Evolutionary conservation across 2,329 filamentous ascomycete species (phyloP).

Genomic region (Neoscytalidium dimidiatum): DNA sequence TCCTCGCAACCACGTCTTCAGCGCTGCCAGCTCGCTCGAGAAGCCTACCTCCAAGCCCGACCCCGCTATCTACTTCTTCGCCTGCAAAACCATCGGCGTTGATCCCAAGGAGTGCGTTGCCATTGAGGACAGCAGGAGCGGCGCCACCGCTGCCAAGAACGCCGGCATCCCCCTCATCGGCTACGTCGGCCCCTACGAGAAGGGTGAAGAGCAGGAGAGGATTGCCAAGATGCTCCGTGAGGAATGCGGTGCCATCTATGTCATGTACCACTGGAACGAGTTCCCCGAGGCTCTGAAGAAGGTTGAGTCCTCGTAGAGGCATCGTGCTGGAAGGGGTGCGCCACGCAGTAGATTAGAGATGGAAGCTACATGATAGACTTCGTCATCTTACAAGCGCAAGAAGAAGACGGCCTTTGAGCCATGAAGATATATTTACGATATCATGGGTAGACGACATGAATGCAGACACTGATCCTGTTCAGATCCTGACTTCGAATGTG

Average conservation of each 20-base stretch:
- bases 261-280: conserved; percentile 57
- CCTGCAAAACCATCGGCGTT: conserved; percentile 72
- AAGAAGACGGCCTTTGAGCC: conserved; percentile 4
- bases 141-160: conserved; percentile 73
- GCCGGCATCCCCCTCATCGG: conserved; percentile 80
- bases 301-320: conserved; percentile 39
- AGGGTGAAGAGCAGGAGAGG: conserved; percentile 65
- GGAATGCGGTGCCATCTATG: conserved; percentile 48
- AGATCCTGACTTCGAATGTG: not conserved
- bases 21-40: conserved; percentile 74
- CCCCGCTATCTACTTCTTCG: conserved; percentile 82
- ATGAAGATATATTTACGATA: not conserved
- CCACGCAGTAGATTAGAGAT: conserved; percentile 7
- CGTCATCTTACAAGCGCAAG: not conserved
- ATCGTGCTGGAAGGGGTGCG: not conserved
- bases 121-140: conserved; percentile 87
- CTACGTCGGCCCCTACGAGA: conserved; percentile 78
- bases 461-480: not conserved
- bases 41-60: conserved; percentile 88
- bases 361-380: conserved; percentile 14
- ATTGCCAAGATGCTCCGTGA: conserved; percentile 53
- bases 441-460: conserved; percentile 13
- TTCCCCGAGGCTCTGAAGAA: conserved; percentile 52
- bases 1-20: conserved; percentile 72
- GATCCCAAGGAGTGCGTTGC: conserved; percentile 72